phyloP scores from a whole-genome alignment of 371 early-diverging fungal species.

The Phascolomyces articulosus region DNA sequence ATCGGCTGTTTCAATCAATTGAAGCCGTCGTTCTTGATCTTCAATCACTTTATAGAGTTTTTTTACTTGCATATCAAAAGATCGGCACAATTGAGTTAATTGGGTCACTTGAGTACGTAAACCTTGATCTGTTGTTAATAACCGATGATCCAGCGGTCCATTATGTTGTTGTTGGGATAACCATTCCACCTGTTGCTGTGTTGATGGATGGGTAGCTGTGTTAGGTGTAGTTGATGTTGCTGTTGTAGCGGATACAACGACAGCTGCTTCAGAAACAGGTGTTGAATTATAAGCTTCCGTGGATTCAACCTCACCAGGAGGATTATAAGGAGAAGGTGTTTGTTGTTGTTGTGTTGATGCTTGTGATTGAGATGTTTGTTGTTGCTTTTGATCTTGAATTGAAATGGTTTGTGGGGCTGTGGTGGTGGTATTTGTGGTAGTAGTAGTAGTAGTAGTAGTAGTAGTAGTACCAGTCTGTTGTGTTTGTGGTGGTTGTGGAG shows the following conservation, averaged over 20 bases:
- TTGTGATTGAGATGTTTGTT: conserved; percentile 1
- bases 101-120: conserved; percentile 14
- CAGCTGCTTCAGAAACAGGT: conserved; percentile 2
- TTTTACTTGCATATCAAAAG: conserved; percentile 17
- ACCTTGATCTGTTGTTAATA: conserved; percentile 16
- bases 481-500: too few relatives aligned
- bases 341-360: not conserved
- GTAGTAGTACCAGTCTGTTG: too few relatives aligned
- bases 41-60: conserved; percentile 17
- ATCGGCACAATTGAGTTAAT: conserved; percentile 13
- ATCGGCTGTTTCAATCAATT: conserved; percentile 14
- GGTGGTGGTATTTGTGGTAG: not conserved
- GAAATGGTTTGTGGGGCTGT: conserved; percentile 1
- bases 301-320: not conserved
- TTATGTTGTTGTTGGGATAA: not conserved
- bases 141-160: conserved; percentile 1
- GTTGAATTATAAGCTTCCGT: not conserved
- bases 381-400: conserved; percentile 9
- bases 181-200: too few relatives aligned
- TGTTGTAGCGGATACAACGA: conserved; percentile 7
- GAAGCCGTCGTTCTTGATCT: conserved; percentile 18
- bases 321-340: not conserved
- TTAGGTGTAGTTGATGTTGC: not conserved
- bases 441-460: not conserved
- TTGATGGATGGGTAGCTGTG: conserved; percentile 1